Evolutionary conservation across 73 alveolate genomes (phyloP).

Genomic region (Symbiodinium natans): DNA sequence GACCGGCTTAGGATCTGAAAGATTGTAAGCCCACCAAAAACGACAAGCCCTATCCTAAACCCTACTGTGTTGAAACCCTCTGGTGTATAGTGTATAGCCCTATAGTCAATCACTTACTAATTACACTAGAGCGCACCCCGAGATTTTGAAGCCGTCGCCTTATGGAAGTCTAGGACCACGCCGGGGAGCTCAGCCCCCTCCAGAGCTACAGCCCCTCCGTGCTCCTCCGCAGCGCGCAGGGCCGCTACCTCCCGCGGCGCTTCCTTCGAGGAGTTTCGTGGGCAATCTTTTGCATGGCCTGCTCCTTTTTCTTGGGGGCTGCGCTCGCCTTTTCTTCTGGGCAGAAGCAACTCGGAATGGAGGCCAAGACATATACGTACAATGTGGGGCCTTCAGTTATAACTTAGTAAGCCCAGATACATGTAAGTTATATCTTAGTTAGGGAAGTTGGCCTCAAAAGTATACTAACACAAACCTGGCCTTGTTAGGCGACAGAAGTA

Average conservation of each 20-base stretch:
- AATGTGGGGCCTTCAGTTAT: too few relatives aligned
- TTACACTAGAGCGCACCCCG: not conserved
- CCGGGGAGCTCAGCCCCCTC: slow-evolving; percentile 27
- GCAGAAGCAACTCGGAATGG: too few relatives aligned
- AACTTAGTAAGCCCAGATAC: too few relatives aligned
- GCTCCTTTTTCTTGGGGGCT: too few relatives aligned
- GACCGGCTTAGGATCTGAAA: not conserved
- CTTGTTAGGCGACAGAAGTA: too few relatives aligned
- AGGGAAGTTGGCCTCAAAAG: too few relatives aligned
- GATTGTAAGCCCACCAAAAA: not conserved
- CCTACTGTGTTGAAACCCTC: not conserved
- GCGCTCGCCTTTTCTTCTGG: too few relatives aligned
- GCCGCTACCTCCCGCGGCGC: slow-evolving; percentile 43
- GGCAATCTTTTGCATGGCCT: too few relatives aligned
- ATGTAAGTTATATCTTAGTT: too few relatives aligned
- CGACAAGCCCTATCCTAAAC: not conserved
- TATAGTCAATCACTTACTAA: not conserved
- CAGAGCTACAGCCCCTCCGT: not conserved
- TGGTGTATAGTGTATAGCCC: not conserved
- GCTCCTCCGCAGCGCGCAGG: slow-evolving; percentile 1
- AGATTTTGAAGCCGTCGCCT: not conserved
- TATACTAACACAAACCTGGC: too few relatives aligned
- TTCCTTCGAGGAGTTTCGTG: slow-evolving; percentile 39
- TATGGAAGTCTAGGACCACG: not conserved
- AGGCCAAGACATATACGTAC: too few relatives aligned